Evolutionary conservation across 345 rosid genomes (phyloP).

Genomic region (Toxicodendron radicans): DNA sequence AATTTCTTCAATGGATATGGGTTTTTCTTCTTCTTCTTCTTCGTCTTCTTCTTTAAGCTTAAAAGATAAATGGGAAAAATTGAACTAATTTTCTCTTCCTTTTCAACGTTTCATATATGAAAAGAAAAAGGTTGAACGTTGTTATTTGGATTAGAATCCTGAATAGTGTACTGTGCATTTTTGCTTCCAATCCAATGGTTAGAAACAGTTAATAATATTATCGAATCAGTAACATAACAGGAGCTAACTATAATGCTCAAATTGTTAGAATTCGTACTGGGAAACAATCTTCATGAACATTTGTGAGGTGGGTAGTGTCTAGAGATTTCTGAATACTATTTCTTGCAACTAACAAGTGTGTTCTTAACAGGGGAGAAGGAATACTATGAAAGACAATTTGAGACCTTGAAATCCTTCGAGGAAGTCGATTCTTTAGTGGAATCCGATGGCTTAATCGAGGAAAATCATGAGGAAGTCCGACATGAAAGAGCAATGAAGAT

Average conservation of each 20-base stretch:
- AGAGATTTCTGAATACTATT: neutral
- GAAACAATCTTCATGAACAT: neutral
- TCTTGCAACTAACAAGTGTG: neutral
- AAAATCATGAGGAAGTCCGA: conserved; percentile 36
- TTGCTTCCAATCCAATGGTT: too few species aligned
- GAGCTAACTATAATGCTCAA: too few species aligned
- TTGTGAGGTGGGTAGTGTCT: neutral
- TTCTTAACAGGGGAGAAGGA: conserved; percentile 58
- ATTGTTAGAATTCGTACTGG: too few species aligned
- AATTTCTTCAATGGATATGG: neutral
- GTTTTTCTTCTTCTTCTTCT: neutral
- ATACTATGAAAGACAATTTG: conserved; percentile 72
- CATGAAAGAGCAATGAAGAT: conserved; percentile 78
- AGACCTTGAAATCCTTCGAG: conserved; percentile 71
- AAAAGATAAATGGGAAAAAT: neutral
- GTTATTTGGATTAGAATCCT: too few species aligned
- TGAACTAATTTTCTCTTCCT: neutral
- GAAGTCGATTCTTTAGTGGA: conserved; percentile 58
- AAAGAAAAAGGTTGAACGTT: too few species aligned
- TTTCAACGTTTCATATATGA: too few species aligned
- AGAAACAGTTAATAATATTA: too few species aligned
- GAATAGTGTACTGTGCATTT: too few species aligned
- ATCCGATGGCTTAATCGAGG: conserved; percentile 28
- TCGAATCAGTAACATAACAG: too few species aligned
- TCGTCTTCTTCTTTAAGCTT: neutral